Evolutionary conservation across 164 flowering plant genomes (phyloP).

Genomic region (Platanus orientalis): DNA sequence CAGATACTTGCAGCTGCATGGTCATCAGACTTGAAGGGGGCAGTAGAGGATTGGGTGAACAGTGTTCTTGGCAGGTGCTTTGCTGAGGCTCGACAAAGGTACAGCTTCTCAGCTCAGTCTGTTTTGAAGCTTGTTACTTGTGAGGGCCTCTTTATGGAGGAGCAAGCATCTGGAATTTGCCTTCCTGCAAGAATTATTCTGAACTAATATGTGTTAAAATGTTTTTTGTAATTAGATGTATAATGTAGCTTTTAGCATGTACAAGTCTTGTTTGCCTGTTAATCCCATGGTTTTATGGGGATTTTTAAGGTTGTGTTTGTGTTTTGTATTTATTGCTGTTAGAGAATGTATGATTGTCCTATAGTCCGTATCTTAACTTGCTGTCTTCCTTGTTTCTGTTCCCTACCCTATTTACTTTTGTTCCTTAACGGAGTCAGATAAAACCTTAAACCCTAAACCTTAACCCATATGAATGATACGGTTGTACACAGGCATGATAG

Average conservation of each 20-base stretch:
- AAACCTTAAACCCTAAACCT: no score
- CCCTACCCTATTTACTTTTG: no score
- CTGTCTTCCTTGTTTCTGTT: neutral
- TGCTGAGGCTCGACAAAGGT: constrained; percentile 40
- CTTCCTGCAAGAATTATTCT: constrained; percentile 58
- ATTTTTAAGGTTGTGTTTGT: neutral
- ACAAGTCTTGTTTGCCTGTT: constrained; percentile 5
- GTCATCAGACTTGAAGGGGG: constrained; percentile 31
- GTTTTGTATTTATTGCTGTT: neutral
- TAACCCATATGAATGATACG: no score
- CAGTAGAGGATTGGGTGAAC: constrained; percentile 57
- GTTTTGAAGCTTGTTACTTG: constrained; percentile 44
- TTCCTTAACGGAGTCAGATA: no score
- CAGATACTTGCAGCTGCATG: constrained; percentile 73
- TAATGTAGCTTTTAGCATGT: constrained; percentile 28
- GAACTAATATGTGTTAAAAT: constrained; percentile 22
- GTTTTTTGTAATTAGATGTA: constrained; percentile 42
- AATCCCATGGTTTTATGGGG: constrained; percentile 1
- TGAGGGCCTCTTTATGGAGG: constrained; percentile 35
- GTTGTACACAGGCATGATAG: no score
- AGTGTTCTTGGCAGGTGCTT: constrained; percentile 51
- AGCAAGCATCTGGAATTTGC: constrained; percentile 38
- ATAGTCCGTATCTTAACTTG: neutral
- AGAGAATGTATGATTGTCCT: neutral
- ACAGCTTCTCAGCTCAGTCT: constrained; percentile 23